Percentiles rank a stretch among this genome's conserved stretches.
Conservation (phyloP, 2,329 filamentous ascomycete species). For the Ascochyta fabae region DNA sequence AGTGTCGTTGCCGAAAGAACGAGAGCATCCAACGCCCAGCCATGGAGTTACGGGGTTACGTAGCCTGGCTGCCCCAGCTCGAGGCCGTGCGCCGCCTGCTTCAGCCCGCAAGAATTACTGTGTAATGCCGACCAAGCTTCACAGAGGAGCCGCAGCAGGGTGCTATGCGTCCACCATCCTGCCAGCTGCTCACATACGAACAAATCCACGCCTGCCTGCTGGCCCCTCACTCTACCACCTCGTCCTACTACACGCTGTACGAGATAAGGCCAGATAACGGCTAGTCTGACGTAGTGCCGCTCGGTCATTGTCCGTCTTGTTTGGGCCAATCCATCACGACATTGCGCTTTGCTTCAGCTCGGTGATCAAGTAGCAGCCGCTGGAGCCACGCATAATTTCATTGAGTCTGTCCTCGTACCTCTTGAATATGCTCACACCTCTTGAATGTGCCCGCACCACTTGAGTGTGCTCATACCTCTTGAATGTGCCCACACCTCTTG, state of each 20-base stretch:
- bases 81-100: conserved; percentile 8
- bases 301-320: conserved; percentile 2
- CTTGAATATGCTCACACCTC: no score
- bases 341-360: neutral
- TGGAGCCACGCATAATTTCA: neutral
- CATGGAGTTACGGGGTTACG: conserved; percentile 3
- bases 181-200: neutral
- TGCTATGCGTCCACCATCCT: neutral
- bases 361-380: neutral
- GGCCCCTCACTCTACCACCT: neutral
- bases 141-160: conserved; percentile 4
- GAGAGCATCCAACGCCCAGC: neutral
- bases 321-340: neutral
- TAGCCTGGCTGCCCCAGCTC: conserved; percentile 14
- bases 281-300: conserved; percentile 15
- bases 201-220: neutral
- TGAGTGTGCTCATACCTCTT: no score
- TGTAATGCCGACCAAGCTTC: conserved; percentile 15
- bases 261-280: conserved; percentile 37
- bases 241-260: conserved; percentile 4
- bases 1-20: neutral
- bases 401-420: neutral
- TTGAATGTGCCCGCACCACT: no score
- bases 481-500: no score
- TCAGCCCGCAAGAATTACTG: conserved; percentile 2